A percentile compares a stretch with the other conserved stretches of the same genome.
These are phyloP conservation scores for Carex littledalei DNA, from an alignment of 176 grass and related monocot species.

Conservation along the genomic window DNA sequence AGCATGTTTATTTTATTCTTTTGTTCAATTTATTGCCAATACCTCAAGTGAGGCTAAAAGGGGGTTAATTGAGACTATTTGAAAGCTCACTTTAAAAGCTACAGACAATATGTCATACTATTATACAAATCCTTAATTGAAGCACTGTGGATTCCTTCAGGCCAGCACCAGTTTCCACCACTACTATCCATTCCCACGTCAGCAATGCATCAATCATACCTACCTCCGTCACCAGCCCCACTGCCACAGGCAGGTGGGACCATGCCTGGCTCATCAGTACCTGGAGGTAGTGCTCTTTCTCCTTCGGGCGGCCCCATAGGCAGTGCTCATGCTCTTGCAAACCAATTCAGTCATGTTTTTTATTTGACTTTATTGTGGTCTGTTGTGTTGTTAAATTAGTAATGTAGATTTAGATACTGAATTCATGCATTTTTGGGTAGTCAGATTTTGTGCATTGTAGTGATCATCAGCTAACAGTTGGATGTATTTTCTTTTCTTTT, in stretches of 20 bases:
- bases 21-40: neutral
- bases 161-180: conserved; percentile 47
- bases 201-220: conserved; percentile 52
- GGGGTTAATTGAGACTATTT: neutral
- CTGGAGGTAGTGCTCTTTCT: conserved; percentile 24
- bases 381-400: neutral
- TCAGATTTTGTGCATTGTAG: conserved; percentile 5
- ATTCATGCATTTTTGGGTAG: conserved; percentile 19
- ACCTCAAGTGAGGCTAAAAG: neutral
- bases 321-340: conserved; percentile 1
- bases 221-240: conserved; percentile 45
- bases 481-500: neutral
- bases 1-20: neutral
- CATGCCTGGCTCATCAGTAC: conserved; percentile 5
- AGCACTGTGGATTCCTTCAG: conserved; percentile 13
- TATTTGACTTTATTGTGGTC: conserved; percentile 8
- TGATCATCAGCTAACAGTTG: neutral
- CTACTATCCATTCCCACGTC: conserved; percentile 54
- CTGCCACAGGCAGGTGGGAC: conserved; percentile 36
- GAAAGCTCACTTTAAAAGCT: neutral
- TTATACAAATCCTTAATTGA: neutral
- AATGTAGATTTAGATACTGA: conserved; percentile 1
- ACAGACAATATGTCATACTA: neutral
- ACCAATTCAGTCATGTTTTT: neutral
- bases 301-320: neutral